phyloP scores from a whole-genome alignment of 2,329 filamentous ascomycete genomes.

The Ophiostoma ulmi region DNA sequence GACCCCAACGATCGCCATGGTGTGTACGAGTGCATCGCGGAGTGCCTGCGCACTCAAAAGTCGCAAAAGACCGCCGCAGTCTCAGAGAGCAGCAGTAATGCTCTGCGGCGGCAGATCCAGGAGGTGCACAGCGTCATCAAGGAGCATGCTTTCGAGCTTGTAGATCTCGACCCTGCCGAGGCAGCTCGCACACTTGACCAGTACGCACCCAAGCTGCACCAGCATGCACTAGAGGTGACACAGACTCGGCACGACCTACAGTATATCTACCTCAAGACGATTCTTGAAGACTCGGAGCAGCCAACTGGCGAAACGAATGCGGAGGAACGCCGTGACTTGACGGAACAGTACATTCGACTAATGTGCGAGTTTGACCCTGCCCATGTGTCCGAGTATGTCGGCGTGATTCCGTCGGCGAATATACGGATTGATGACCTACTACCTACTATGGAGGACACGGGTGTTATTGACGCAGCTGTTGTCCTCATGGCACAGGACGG shows the following conservation, averaged over 20 bases:
- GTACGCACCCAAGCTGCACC: slow-evolving; percentile 60
- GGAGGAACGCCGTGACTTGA: slow-evolving; percentile 48
- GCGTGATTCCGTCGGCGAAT: slow-evolving; percentile 66
- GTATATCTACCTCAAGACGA: slow-evolving; percentile 67
- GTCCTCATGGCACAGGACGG: slow-evolving; percentile 87
- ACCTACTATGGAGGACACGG: slow-evolving; percentile 81
- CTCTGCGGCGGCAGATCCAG: slow-evolving; percentile 60
- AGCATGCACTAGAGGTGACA: slow-evolving; percentile 58
- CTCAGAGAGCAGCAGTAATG: slow-evolving; percentile 29
- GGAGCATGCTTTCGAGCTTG: slow-evolving; percentile 60
- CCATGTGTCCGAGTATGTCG: slow-evolving; percentile 82
- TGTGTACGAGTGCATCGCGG: slow-evolving; percentile 73
- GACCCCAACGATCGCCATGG: slow-evolving; percentile 69
- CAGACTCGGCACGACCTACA: slow-evolving; percentile 59
- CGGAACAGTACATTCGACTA: slow-evolving; percentile 81
- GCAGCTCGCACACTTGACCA: slow-evolving; percentile 61
- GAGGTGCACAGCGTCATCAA: slow-evolving; percentile 66
- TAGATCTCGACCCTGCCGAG: slow-evolving; percentile 59
- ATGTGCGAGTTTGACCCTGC: slow-evolving; percentile 81
- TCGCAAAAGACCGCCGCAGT: neutral
- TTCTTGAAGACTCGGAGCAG: slow-evolving; percentile 57
- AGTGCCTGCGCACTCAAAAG: slow-evolving; percentile 52
- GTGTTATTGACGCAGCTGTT: slow-evolving; percentile 87
- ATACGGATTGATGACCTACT: slow-evolving; percentile 74
- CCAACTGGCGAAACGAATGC: neutral